A percentile compares a stretch with the other conserved stretches of the same genome.
Conservation (phyloP, 805 yeast genomes). For the Barnettozyma populi region DNA sequence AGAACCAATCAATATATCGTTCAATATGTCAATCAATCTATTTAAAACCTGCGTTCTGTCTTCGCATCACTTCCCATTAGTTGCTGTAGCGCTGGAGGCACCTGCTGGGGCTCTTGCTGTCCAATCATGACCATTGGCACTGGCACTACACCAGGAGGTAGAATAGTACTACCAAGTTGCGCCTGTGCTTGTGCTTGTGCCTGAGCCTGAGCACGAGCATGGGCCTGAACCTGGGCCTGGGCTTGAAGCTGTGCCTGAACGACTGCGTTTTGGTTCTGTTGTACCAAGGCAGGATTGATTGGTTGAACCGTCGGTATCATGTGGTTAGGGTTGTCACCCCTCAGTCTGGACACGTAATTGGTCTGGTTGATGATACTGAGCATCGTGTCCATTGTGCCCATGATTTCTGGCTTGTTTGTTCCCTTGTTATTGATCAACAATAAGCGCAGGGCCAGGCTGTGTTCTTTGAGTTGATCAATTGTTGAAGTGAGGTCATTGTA, state of each 20-base stretch:
- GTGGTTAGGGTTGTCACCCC: conserved; percentile 24
- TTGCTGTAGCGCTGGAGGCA: background rate
- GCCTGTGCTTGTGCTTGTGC: conserved; percentile 6
- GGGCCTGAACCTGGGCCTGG: conserved; percentile 5
- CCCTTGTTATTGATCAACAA: conserved; percentile 29
- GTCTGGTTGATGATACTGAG: conserved; percentile 18
- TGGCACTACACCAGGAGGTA: conserved; percentile 1
- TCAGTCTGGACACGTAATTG: conserved; percentile 22
- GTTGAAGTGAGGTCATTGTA: conserved; percentile 61
- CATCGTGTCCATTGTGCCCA: conserved; percentile 34
- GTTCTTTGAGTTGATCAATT: conserved; percentile 53
- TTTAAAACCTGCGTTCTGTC: background rate
- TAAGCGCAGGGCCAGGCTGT: conserved; percentile 44
- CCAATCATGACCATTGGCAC: conserved; percentile 3
- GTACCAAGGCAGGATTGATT: conserved; percentile 24
- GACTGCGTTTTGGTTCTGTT: conserved; percentile 12
- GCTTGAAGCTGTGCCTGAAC: conserved; percentile 3
- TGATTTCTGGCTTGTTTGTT: conserved; percentile 34
- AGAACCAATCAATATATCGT: background rate
- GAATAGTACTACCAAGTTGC: background rate
- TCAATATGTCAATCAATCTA: background rate
- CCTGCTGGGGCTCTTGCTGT: background rate
- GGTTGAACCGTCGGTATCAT: conserved; percentile 27
- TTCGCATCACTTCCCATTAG: background rate
- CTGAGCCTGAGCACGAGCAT: conserved; percentile 3